Conservation (phyloP, 257 asterid genomes). For the Linderniella brevidens region DNA sequence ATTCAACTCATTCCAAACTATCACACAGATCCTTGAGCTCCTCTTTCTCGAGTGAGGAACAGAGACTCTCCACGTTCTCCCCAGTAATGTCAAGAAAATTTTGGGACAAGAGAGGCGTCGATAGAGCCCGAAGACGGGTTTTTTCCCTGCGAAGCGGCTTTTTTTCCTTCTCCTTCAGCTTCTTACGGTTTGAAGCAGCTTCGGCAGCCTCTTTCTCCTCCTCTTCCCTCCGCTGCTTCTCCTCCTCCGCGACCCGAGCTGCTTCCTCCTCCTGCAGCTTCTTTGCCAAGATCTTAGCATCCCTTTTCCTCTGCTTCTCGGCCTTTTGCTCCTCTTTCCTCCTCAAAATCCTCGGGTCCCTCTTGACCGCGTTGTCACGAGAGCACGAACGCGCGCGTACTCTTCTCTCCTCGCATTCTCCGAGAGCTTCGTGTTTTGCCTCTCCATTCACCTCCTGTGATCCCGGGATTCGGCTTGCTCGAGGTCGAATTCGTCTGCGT, state of each 20-base stretch:
- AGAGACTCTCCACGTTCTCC: constrained; percentile 55
- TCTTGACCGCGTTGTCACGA: constrained; percentile 79
- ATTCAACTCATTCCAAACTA: constrained; percentile 46
- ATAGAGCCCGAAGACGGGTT: constrained; percentile 63
- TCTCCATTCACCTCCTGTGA: constrained; percentile 94
- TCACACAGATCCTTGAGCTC: constrained; percentile 55
- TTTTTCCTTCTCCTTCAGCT: constrained; percentile 68
- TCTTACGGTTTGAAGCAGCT: constrained; percentile 68
- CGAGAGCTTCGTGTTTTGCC: constrained; percentile 81
- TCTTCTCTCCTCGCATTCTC: constrained; percentile 97
- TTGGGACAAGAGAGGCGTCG: constrained; percentile 33
- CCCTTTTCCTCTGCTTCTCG: constrained; percentile 79
- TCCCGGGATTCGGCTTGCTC: constrained; percentile 97
- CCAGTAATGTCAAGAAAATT: constrained; percentile 34
- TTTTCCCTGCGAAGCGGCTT: constrained; percentile 77
- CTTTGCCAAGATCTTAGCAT: constrained; percentile 74
- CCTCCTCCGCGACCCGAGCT: constrained; percentile 60
- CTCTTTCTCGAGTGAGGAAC: constrained; percentile 57
- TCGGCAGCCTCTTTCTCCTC: constrained; percentile 70
- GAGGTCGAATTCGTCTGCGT: constrained; percentile 81
- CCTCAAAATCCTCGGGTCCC: constrained; percentile 72
- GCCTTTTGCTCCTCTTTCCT: constrained; percentile 75
- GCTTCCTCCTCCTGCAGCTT: constrained; percentile 81
- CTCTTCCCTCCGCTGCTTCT: constrained; percentile 56
- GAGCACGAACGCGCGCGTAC: constrained; percentile 51